Evolutionary conservation across 805 yeast genomes (phyloP).

Genomic region (Wickerhamomyces queroliae): DNA sequence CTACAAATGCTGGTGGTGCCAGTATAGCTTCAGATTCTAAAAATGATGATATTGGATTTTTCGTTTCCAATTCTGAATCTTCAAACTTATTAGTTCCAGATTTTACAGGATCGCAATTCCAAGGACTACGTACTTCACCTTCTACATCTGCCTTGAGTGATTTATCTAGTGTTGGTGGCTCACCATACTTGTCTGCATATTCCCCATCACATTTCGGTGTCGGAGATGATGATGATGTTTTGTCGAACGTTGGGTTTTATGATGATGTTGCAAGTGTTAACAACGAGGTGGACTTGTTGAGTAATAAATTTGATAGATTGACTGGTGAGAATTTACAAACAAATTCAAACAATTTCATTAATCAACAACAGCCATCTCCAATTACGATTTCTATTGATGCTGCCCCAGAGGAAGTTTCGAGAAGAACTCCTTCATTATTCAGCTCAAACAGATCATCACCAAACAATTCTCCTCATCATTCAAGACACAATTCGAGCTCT

Average conservation of each 20-base stretch:
- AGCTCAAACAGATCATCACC: conserved; percentile 34
- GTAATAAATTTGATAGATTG: conserved; percentile 8
- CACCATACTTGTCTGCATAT: conserved; percentile 17
- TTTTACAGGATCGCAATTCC: conserved; percentile 8
- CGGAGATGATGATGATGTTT: conserved; percentile 11
- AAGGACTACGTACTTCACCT: conserved; percentile 8
- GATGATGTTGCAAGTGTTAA: neutral
- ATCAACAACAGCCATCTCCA: conserved; percentile 14
- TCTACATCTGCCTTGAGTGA: conserved; percentile 13
- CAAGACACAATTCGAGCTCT: conserved; percentile 25
- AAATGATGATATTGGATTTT: conserved; percentile 2
- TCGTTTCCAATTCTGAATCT: conserved; percentile 13
- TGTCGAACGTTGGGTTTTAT: neutral
- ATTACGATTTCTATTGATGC: conserved; percentile 26
- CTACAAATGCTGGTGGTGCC: neutral
- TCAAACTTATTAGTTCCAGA: conserved; percentile 1
- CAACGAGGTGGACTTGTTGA: conserved; percentile 5
- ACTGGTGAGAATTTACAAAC: conserved; percentile 16
- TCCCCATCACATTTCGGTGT: conserved; percentile 10
- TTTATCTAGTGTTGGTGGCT: conserved; percentile 18
- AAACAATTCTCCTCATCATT: conserved; percentile 28
- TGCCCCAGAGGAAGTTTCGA: conserved; percentile 34
- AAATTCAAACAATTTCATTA: conserved; percentile 3
- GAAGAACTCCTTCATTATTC: conserved; percentile 51
- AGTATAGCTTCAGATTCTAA: neutral